Percentiles rank a stretch among this genome's conserved stretches.
Conservation (phyloP, 2,329 filamentous ascomycete species). For the Alternaria longipes region DNA sequence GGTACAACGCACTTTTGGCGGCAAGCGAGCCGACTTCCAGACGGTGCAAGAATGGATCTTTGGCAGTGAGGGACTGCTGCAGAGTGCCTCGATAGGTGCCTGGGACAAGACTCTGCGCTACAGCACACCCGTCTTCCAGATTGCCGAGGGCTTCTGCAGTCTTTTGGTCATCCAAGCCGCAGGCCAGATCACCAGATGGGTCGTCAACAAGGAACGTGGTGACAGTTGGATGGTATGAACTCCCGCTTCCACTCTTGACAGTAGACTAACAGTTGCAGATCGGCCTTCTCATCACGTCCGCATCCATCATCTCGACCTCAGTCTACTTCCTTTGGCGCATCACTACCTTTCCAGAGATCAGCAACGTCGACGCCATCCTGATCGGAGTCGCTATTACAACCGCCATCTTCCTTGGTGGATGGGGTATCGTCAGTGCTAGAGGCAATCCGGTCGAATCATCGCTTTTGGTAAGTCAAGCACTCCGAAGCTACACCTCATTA, state of each 20-base stretch:
- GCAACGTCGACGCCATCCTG: slow-evolving; percentile 88
- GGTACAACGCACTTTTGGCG: slow-evolving; percentile 81
- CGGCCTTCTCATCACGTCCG: slow-evolving; percentile 83
- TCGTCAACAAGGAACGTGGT: slow-evolving; percentile 90
- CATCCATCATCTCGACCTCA: slow-evolving; percentile 90
- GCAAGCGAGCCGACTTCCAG: slow-evolving; percentile 69
- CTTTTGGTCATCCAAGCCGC: slow-evolving; percentile 93
- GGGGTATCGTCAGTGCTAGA: slow-evolving; percentile 91
- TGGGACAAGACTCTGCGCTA: slow-evolving; percentile 92
- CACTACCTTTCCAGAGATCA: slow-evolving; percentile 90
- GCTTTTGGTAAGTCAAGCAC: slow-evolving; percentile 64
- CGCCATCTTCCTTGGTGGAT: slow-evolving; percentile 89
- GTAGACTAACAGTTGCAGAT: slow-evolving; percentile 69
- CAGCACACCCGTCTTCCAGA: slow-evolving; percentile 92
- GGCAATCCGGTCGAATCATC: slow-evolving; percentile 97
- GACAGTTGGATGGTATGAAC: slow-evolving; percentile 92
- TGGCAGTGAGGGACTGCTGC: slow-evolving; percentile 82
- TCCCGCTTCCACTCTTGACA: background rate
- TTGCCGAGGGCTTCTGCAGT: slow-evolving; percentile 96
- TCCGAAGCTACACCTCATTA: background rate
- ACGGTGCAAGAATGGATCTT: slow-evolving; percentile 86
- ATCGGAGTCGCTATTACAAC: slow-evolving; percentile 94
- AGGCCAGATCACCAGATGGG: slow-evolving; percentile 92
- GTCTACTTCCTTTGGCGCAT: slow-evolving; percentile 97
- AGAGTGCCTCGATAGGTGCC: slow-evolving; percentile 79